These are phyloP conservation scores for Dovyalis caffra DNA, from an alignment of 345 rosid species.

Conservation along the genomic window DNA sequence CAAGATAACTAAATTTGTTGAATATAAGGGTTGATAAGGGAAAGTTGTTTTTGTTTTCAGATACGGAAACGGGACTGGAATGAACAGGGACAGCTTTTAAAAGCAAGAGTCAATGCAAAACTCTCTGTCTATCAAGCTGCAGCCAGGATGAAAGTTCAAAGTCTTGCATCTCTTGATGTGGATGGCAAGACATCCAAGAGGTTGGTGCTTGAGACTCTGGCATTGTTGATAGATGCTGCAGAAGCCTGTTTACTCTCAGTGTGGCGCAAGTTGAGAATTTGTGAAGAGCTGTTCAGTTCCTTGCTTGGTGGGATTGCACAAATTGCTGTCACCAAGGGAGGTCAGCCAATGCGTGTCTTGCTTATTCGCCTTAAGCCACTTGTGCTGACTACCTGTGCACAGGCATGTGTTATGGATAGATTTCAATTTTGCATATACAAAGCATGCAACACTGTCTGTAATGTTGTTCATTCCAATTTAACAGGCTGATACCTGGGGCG, in stretches of 20 bases:
- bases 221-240: slow-evolving; percentile 81
- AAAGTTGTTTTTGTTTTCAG: slow-evolving; percentile 43
- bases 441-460: slow-evolving; percentile 1
- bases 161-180: slow-evolving; percentile 69
- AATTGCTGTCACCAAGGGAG: slow-evolving; percentile 84
- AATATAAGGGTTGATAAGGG: slow-evolving; percentile 4
- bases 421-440: slow-evolving; percentile 12
- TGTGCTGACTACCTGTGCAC: slow-evolving; percentile 82
- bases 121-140: slow-evolving; percentile 84
- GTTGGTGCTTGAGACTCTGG: slow-evolving; percentile 86
- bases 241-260: slow-evolving; percentile 86
- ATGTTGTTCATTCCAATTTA: slow-evolving; percentile 16
- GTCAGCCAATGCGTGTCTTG: slow-evolving; percentile 91
- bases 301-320: slow-evolving; percentile 81
- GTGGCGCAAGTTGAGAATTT: slow-evolving; percentile 87
- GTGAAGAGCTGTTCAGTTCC: slow-evolving; percentile 84
- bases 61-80: slow-evolving; percentile 92
- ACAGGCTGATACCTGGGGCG: slow-evolving; percentile 84
- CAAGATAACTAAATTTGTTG: background rate
- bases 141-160: slow-evolving; percentile 70
- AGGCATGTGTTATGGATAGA: slow-evolving; percentile 45
- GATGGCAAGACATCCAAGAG: slow-evolving; percentile 87
- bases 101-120: slow-evolving; percentile 78
- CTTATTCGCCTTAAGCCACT: slow-evolving; percentile 93
- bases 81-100: slow-evolving; percentile 77